Conservation (phyloP, 2,329 filamentous ascomycete genomes). For the Ceratocystis cubensis region DNA sequence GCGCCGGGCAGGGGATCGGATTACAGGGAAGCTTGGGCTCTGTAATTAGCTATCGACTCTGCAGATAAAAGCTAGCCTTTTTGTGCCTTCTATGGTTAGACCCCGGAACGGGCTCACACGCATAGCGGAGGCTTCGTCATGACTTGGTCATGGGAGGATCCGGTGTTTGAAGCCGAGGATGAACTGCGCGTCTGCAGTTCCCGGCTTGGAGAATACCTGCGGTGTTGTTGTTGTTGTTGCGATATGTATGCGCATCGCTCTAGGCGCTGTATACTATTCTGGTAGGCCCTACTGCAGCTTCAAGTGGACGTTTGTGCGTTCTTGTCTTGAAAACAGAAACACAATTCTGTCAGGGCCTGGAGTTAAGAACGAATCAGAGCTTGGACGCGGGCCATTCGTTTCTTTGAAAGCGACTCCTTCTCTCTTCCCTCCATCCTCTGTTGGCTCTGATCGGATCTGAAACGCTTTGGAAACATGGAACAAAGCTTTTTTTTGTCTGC, state of each 20-base stretch:
- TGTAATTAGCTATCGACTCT: too few relatives aligned
- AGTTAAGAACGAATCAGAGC: too few relatives aligned
- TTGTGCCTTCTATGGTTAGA: too few relatives aligned
- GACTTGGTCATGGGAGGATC: too few relatives aligned
- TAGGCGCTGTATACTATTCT: conserved; percentile 9
- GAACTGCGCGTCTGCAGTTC: too few relatives aligned
- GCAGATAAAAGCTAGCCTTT: too few relatives aligned
- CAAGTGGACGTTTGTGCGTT: background rate
- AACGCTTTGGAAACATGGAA: background rate
- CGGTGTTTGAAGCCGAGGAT: too few relatives aligned
- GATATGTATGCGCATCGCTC: background rate
- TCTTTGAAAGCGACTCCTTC: too few relatives aligned
- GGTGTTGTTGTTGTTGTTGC: background rate
- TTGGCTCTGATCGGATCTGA: background rate
- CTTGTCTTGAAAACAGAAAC: background rate
- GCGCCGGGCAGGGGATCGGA: conserved; percentile 12
- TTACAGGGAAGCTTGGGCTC: background rate
- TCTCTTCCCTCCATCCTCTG: background rate
- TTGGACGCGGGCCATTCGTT: too few relatives aligned
- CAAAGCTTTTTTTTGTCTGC: background rate
- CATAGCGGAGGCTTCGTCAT: too few relatives aligned
- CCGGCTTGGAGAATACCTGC: background rate
- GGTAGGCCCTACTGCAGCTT: background rate
- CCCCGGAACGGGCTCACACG: too few relatives aligned
- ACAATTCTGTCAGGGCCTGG: too few relatives aligned